phyloP scores from a whole-genome alignment of 2,329 filamentous ascomycete species.

The Microcyclosporella mali region DNA sequence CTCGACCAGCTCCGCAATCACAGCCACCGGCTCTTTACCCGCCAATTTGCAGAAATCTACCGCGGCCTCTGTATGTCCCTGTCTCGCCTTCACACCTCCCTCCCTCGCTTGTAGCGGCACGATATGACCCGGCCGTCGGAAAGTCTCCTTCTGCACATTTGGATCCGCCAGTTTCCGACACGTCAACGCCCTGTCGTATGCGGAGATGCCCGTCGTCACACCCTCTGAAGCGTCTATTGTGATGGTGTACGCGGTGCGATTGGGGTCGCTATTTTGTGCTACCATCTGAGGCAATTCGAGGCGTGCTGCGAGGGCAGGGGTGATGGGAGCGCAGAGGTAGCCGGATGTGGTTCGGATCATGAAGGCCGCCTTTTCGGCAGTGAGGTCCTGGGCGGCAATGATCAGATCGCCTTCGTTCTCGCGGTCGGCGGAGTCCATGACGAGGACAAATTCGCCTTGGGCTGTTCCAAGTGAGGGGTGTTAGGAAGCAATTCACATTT shows the following conservation, averaged over 20 bases:
- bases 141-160: slow-evolving; percentile 49
- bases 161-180: slow-evolving; percentile 71
- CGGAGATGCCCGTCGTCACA: slow-evolving; percentile 83
- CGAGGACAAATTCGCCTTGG: slow-evolving; percentile 81
- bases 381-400: slow-evolving; percentile 79
- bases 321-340: slow-evolving; percentile 82
- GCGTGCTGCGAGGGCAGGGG: slow-evolving; percentile 58
- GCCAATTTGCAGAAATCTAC: slow-evolving; percentile 84
- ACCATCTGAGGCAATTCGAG: slow-evolving; percentile 91
- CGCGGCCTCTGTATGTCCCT: slow-evolving; percentile 88
- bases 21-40: slow-evolving; percentile 68
- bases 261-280: slow-evolving; percentile 64
- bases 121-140: slow-evolving; percentile 83
- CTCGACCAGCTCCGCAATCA: slow-evolving; percentile 87
- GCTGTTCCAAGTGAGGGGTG: slow-evolving; percentile 13
- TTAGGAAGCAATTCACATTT: neutral
- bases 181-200: slow-evolving; percentile 77
- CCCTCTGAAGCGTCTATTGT: slow-evolving; percentile 71
- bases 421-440: slow-evolving; percentile 84
- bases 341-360: slow-evolving; percentile 86
- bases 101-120: slow-evolving; percentile 72
- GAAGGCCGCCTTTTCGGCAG: slow-evolving; percentile 88
- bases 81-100: slow-evolving; percentile 73
- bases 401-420: slow-evolving; percentile 99
- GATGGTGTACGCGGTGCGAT: slow-evolving; percentile 88